Conservation (phyloP, 2,329 filamentous ascomycete genomes). For the Colletotrichum orchidophilum region DNA sequence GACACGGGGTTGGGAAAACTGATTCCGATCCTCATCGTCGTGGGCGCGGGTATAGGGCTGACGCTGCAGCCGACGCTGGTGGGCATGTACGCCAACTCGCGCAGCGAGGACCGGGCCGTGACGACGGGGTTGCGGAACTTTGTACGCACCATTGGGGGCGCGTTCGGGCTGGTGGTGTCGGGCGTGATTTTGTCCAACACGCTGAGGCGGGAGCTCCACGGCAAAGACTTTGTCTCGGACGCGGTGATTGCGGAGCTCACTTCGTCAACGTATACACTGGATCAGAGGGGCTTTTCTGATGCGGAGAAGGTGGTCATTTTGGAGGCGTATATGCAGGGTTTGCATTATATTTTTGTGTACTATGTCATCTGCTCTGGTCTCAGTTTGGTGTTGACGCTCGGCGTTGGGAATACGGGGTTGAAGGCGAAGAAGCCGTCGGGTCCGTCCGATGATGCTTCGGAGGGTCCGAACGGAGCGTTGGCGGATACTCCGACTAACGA, state of each 20-base stretch:
- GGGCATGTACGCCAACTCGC: slow-evolving; percentile 47
- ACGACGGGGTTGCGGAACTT: slow-evolving; percentile 51
- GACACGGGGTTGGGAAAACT: slow-evolving; percentile 40
- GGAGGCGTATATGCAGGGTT: slow-evolving; percentile 41
- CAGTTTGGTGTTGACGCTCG: slow-evolving; percentile 33
- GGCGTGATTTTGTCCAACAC: slow-evolving; percentile 45
- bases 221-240: slow-evolving; percentile 21
- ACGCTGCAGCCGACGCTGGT: slow-evolving; percentile 50
- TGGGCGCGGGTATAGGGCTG: slow-evolving; percentile 46
- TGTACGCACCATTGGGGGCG: slow-evolving; percentile 47
- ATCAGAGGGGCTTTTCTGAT: slow-evolving; percentile 32
- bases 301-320: slow-evolving; percentile 36
- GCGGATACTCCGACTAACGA: neutral
- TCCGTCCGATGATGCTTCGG: neutral
- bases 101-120: slow-evolving; percentile 48
- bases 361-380: slow-evolving; percentile 36
- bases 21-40: slow-evolving; percentile 43
- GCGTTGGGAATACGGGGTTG: slow-evolving; percentile 37
- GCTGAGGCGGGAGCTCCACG: slow-evolving; percentile 31
- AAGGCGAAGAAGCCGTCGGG: slow-evolving; percentile 32
- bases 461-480: neutral
- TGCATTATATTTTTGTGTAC: slow-evolving; percentile 41
- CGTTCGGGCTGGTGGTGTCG: slow-evolving; percentile 43
- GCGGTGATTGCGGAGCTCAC: slow-evolving; percentile 37
- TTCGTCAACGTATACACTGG: slow-evolving; percentile 37